Percentiles rank a stretch among this genome's conserved stretches.
These are phyloP conservation scores for Xylaria hypoxylon DNA, from an alignment of 2,329 filamentous ascomycete species.

Conservation along the genomic window DNA sequence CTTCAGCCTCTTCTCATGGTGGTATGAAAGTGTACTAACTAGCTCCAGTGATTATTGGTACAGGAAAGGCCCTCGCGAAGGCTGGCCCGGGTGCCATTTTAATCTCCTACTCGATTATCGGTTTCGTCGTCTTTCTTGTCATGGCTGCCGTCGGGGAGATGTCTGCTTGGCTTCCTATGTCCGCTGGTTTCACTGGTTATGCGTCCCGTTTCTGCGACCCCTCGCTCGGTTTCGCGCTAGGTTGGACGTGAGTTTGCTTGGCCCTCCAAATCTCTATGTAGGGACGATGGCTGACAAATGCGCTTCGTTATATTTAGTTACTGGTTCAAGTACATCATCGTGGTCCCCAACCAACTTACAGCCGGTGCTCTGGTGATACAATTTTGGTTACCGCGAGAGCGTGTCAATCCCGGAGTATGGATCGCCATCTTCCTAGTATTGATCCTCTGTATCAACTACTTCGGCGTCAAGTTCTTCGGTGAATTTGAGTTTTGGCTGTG, in stretches of 20 bases:
- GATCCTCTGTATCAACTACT: slow-evolving; percentile 76
- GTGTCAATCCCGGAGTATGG: slow-evolving; percentile 81
- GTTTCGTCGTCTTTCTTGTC: slow-evolving; percentile 80
- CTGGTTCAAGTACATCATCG: slow-evolving; percentile 85
- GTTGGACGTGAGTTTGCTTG: slow-evolving; percentile 69
- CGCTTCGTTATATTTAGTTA: slow-evolving; percentile 52
- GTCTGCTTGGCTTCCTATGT: slow-evolving; percentile 83
- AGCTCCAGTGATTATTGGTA: slow-evolving; percentile 72
- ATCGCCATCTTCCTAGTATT: slow-evolving; percentile 76
- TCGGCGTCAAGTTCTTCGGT: slow-evolving; percentile 75
- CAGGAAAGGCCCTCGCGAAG: slow-evolving; percentile 65
- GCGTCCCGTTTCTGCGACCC: slow-evolving; percentile 83
- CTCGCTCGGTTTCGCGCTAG: slow-evolving; percentile 81
- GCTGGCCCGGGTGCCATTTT: slow-evolving; percentile 74
- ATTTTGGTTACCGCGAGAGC: slow-evolving; percentile 75
- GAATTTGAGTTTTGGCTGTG: slow-evolving; percentile 71
- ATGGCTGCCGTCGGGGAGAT: slow-evolving; percentile 88
- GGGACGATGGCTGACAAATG: slow-evolving; percentile 38
- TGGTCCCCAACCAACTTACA: slow-evolving; percentile 86
- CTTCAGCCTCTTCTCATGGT: neutral
- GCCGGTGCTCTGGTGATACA: slow-evolving; percentile 82
- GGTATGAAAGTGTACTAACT: slow-evolving; percentile 9
- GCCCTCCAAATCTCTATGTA: neutral
- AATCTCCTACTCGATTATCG: slow-evolving; percentile 77
- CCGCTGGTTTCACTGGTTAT: slow-evolving; percentile 84